Conservation (phyloP, 2,329 filamentous ascomycete genomes). For the Onygenales sp. region DNA sequence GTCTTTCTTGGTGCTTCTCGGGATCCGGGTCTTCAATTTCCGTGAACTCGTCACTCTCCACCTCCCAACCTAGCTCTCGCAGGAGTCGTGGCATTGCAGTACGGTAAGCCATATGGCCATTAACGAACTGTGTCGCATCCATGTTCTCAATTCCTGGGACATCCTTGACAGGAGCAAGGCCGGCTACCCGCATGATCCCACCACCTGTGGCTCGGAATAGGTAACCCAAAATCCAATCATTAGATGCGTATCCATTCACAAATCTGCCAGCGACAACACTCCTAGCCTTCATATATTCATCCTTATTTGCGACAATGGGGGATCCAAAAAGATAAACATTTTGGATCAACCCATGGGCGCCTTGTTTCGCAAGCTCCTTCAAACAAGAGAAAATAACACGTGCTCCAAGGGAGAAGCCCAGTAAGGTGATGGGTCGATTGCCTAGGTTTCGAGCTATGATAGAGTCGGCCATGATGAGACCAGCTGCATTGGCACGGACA, state of each 20-base stretch:
- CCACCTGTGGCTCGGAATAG: conserved; percentile 90
- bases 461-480: conserved; percentile 88
- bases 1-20: conserved; percentile 77
- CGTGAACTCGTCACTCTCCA: conserved; percentile 86
- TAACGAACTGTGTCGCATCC: conserved; percentile 74
- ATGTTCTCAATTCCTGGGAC: conserved; percentile 82
- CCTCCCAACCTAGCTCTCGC: conserved; percentile 78
- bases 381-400: conserved; percentile 89
- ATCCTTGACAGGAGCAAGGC: conserved; percentile 64
- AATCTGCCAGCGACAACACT: conserved; percentile 88
- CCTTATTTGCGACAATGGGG: conserved; percentile 80
- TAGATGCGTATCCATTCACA: conserved; percentile 85
- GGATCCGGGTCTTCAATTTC: conserved; percentile 98
- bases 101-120: conserved; percentile 95
- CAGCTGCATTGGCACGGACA: conserved; percentile 77
- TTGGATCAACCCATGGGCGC: conserved; percentile 78
- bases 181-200: conserved; percentile 80
- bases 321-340: conserved; percentile 94
- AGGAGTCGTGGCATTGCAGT: conserved; percentile 81
- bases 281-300: conserved; percentile 73
- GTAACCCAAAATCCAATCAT: conserved; percentile 95
- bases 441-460: conserved; percentile 86
- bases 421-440: conserved; percentile 80
- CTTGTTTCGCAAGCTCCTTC: conserved; percentile 72
- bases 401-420: conserved; percentile 88